Percentiles rank a stretch among this genome's conserved stretches.
These are phyloP conservation scores for Dryas drummondii DNA, from an alignment of 306 rosid species.

Conservation along the genomic window DNA sequence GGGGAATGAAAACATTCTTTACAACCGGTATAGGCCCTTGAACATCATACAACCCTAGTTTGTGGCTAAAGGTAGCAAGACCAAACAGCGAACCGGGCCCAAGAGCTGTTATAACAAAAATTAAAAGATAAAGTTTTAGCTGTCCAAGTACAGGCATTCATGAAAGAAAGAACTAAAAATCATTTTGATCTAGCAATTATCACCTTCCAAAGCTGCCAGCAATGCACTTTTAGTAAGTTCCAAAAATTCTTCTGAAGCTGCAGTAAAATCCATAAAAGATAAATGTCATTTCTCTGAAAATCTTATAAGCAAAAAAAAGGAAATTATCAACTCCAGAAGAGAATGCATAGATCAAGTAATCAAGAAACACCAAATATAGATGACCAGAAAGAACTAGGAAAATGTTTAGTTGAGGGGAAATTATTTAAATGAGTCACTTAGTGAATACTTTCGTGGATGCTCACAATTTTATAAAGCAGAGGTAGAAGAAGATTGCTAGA, in stretches of 20 bases:
- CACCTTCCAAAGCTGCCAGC: conserved; percentile 93
- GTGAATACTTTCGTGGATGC: background rate
- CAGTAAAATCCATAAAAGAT: conserved; percentile 30
- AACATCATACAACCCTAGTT: conserved; percentile 88
- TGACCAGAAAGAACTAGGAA: background rate
- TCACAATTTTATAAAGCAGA: background rate
- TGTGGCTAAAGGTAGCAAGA: conserved; percentile 96
- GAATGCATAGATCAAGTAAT: background rate
- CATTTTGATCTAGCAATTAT: conserved; percentile 23
- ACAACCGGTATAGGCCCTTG: conserved; percentile 94
- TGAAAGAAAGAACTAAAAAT: conserved; percentile 21
- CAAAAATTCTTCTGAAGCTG: conserved; percentile 97
- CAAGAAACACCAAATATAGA: background rate
- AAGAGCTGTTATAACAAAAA: conserved; percentile 58
- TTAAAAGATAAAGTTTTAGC: conserved; percentile 8
- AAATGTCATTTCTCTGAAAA: conserved; percentile 5
- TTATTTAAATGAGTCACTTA: background rate
- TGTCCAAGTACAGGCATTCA: conserved; percentile 19
- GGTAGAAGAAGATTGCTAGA: background rate
- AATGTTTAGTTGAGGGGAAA: too few species aligned
- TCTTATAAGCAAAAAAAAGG: background rate
- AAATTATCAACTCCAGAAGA: background rate
- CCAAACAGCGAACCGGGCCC: conserved; percentile 96
- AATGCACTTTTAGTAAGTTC: conserved; percentile 92
- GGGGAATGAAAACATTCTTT: conserved; percentile 86